Percentiles rank a stretch among this genome's conserved stretches.
phyloP scores from a whole-genome alignment of 2,329 filamentous ascomycete genomes.

The Pezicula neosporulosa region DNA sequence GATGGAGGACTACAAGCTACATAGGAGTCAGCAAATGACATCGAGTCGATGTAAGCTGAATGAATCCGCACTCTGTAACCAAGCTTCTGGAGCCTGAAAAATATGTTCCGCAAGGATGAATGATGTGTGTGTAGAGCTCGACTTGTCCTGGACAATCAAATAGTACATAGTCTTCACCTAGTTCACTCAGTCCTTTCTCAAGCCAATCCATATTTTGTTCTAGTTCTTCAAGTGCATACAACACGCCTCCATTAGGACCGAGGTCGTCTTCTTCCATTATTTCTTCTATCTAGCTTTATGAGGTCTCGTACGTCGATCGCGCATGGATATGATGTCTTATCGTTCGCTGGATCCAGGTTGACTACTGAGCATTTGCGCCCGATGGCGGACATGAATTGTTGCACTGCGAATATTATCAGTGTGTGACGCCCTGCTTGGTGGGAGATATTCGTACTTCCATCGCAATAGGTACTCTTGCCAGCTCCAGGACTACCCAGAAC shows the following conservation, averaged over 20 bases:
- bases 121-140: constrained; percentile 95
- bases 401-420: constrained; percentile 51
- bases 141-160: constrained; percentile 98
- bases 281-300: constrained; percentile 90
- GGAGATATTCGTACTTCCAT: constrained; percentile 65
- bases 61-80: constrained; percentile 75
- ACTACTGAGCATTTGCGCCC: constrained; percentile 92
- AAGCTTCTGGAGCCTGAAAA: constrained; percentile 84
- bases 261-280: constrained; percentile 90
- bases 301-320: constrained; percentile 88
- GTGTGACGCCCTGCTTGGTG: background rate
- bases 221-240: constrained; percentile 93
- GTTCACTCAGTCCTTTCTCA: constrained; percentile 71
- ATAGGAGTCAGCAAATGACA: constrained; percentile 20
- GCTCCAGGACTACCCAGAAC: constrained; percentile 92
- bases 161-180: constrained; percentile 87
- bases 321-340: constrained; percentile 82
- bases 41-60: background rate
- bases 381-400: constrained; percentile 96
- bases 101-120: constrained; percentile 84
- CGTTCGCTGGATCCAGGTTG: constrained; percentile 96
- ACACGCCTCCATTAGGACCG: constrained; percentile 86
- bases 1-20: constrained; percentile 87
- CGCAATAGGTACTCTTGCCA: constrained; percentile 96
- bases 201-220: constrained; percentile 95